Conservation (phyloP, 1,139 yeast genomes). For the Kazachstania sp. region DNA sequence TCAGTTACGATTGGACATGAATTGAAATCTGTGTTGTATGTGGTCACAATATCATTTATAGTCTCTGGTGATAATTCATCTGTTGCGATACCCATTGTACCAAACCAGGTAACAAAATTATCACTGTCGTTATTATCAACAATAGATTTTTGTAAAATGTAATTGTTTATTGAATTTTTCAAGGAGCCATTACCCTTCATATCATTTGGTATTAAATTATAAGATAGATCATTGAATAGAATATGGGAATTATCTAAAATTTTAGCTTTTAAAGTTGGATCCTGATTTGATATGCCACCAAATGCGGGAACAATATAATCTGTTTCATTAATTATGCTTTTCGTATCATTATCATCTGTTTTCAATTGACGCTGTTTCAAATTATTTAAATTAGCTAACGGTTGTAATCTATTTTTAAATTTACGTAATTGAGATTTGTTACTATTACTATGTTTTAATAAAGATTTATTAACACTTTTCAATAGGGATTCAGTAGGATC, state of each 20-base stretch:
- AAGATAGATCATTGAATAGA: conserved; percentile 62
- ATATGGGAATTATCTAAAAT: conserved; percentile 40
- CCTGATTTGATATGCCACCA: conserved; percentile 62
- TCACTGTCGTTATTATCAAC: conserved; percentile 36
- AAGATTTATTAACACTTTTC: conserved; percentile 24
- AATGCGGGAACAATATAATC: conserved; percentile 46
- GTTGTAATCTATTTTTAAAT: neutral
- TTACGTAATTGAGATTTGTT: too few species aligned
- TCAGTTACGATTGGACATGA: conserved; percentile 63
- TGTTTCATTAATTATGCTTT: conserved; percentile 9
- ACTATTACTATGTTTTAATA: conserved; percentile 9
- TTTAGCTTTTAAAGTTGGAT: conserved; percentile 33
- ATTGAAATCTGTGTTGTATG: conserved; percentile 42
- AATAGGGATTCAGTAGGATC: conserved; percentile 20
- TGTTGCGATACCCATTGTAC: conserved; percentile 87
- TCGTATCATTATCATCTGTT: conserved; percentile 14
- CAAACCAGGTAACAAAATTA: conserved; percentile 57
- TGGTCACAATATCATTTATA: conserved; percentile 41
- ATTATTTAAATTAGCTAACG: neutral
- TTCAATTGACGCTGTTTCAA: conserved; percentile 7
- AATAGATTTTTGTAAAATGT: conserved; percentile 33
- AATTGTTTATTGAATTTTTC: conserved; percentile 70
- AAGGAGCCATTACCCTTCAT: conserved; percentile 82
- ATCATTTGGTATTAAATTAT: conserved; percentile 63
- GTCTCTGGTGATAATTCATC: conserved; percentile 61